Percentiles rank a stretch among this genome's conserved stretches.
Evolutionary conservation across 768 basidiomycete species (phyloP).

Genomic region (Dioszegia hungarica): DNA sequence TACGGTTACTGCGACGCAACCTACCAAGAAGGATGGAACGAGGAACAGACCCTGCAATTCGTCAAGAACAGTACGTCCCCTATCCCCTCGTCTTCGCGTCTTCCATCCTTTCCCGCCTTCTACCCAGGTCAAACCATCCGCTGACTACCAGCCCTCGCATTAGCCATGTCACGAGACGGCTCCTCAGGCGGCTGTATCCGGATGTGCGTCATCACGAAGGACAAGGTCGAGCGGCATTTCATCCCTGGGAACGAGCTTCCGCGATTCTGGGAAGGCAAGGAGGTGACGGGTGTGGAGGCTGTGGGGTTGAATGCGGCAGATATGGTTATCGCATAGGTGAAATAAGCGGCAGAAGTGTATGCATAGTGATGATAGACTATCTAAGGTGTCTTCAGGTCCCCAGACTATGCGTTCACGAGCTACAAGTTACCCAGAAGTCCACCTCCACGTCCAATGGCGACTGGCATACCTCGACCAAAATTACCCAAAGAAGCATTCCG

Average conservation of each 20-base stretch:
- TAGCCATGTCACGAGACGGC: constrained; percentile 97
- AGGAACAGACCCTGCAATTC: constrained; percentile 85
- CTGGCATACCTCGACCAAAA: too few species aligned
- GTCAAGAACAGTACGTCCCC: constrained; percentile 81
- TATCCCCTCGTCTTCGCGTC: not conserved
- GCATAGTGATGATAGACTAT: not conserved
- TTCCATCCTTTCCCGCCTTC: not conserved
- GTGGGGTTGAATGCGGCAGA: constrained; percentile 1
- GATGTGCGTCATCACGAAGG: constrained; percentile 94
- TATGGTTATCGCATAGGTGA: too few species aligned
- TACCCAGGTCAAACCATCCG: not conserved
- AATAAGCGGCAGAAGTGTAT: constrained; percentile 9
- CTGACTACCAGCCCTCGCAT: constrained; percentile 63
- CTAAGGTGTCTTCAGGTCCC: too few species aligned
- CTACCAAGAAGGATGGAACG: constrained; percentile 83
- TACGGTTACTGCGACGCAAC: constrained; percentile 99
- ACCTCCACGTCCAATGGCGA: too few species aligned
- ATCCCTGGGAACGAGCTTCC: constrained; percentile 86
- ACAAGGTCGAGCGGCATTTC: constrained; percentile 84
- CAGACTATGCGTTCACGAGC: too few species aligned
- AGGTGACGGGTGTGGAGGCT: constrained; percentile 30
- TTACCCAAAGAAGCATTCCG: too few species aligned
- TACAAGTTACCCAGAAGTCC: too few species aligned
- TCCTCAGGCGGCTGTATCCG: constrained; percentile 96
- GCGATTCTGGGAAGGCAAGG: constrained; percentile 45